These are phyloP conservation scores for Chlamydomonas schloesseri DNA, from an alignment of 139 green algal genomes.

Conservation along the genomic window DNA sequence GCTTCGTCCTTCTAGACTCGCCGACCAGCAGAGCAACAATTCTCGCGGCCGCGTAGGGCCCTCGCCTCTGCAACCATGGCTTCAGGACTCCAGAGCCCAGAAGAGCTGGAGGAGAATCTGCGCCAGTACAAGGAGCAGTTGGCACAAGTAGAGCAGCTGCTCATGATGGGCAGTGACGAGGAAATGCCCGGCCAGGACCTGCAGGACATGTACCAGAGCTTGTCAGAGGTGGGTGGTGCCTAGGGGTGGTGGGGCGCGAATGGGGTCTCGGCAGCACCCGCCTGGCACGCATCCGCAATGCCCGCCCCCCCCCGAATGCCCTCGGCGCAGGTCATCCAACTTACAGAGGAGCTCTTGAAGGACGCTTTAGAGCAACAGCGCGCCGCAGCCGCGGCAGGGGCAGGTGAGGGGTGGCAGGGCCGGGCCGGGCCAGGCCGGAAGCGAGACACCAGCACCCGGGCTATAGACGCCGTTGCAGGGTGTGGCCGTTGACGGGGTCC, in stretches of 20 bases:
- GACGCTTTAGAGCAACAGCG: conserved; percentile 55
- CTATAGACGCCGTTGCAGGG: no score
- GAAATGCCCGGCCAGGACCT: conserved; percentile 77
- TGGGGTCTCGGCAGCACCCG: not conserved
- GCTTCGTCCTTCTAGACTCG: no score
- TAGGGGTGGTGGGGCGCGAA: not conserved
- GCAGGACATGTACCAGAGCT: conserved; percentile 75
- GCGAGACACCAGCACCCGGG: no score
- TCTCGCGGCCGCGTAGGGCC: no score
- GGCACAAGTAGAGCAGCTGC: conserved; percentile 80
- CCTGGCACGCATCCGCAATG: no score
- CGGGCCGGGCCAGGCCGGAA: not conserved
- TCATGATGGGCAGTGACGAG: conserved; percentile 69
- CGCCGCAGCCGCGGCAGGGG: conserved; percentile 13
- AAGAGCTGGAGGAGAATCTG: conserved; percentile 71
- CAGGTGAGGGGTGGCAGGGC: not conserved
- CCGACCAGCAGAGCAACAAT: no score
- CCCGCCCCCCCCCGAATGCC: not conserved
- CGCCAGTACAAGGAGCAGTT: conserved; percentile 70
- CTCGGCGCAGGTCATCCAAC: conserved; percentile 76
- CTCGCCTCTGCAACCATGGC: conserved; percentile 20
- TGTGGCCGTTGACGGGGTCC: no score
- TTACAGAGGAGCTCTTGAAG: conserved; percentile 79
- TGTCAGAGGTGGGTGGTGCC: conserved; percentile 65
- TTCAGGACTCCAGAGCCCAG: conserved; percentile 29